Evolutionary conservation across 2,329 filamentous ascomycete genomes (phyloP), one percentile per base, ranked within the genome.

Genomic region (Colletotrichum paranaense): DNA sequence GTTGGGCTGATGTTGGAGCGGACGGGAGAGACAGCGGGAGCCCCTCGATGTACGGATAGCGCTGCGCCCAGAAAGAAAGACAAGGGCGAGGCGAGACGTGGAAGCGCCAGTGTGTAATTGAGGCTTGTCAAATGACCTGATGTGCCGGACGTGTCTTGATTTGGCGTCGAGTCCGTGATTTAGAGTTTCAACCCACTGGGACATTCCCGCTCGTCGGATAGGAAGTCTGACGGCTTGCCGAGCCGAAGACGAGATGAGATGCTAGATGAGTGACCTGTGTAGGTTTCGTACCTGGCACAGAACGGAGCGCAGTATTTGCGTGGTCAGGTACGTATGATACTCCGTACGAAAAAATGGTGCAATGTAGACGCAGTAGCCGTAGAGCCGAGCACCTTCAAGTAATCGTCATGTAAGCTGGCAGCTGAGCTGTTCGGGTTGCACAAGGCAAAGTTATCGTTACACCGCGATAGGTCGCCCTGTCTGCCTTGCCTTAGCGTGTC

Each of bases 141-240:
- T 65, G 22, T 57, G 35, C 60, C 60, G 67, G 46, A 9, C 19
- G 35, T 65, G 70, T 70, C 67, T 73, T 46, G 69, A 62, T 53
- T 55, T 68, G 59, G 66, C 42, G 28, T 56, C 53, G 53, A 30
- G 70, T 62, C 66, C 59, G 70, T 62, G 55, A 55, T 59, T 64
- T 69, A 73, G 66, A 69, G 70, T 73, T 69, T 68, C 66, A 69
- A 62, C 42, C 67, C 67, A 70, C 69, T 73, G 70, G 56, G 60
- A 66, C 67, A 22, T 58, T 73, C 70, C 67, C 60, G 70, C 70
- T 65, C 59, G 58, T 62, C 42, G 49, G 70, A 70, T 57, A 67
- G 67, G 65, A 42, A 67, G 60, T 24, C 52, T 70, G 55, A 30
- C 8, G 46, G 38, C 26, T 67, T 67, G 63, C 49, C 46, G 14